Base-by-base conservation (phyloP, 2,329 filamentous ascomycete genomes). In the Phialophora macrospora region DNA sequence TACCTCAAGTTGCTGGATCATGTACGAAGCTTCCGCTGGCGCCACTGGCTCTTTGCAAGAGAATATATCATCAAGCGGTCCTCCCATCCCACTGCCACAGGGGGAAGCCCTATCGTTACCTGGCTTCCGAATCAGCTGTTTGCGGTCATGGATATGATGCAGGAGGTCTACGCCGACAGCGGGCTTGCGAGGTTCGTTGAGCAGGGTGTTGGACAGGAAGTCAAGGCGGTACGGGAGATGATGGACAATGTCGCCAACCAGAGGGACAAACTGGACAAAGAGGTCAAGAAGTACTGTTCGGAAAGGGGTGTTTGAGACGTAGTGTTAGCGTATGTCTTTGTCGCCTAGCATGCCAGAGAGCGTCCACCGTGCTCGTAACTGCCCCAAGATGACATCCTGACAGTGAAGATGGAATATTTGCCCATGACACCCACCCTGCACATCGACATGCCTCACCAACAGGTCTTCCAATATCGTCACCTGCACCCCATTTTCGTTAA, bases 41-140 rank as follows among this genome's bases (percentile, higher is more conserved):
- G 80, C 1, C 80, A 82, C 67, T 82, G 80, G 80, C 68, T 81
- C 44, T 82, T 82, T 60, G 79, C 79, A 1, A 73, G 80, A 32
- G 80, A 82, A 72, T 82, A 82, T 64, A 82, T 82, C 55, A 80
- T 82, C 68, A 77, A 77, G 28, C 73, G 80, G 1, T 80, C 79
- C 0, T 73, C 75, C 3, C 78, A 82, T 67, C 80, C 80, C 2
- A 82, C 80, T 65, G 80, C 80, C 30, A 82, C 80, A 0, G 80
- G 80, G 44, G 80, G 80, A 9, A 81, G 80, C 68, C 80, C 80
- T 0, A 82, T 82, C 62, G 79, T 82, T 20, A 81, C 80, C 75
- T 82, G 80, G 80, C 74, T 82, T 48, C 80, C 80, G 0, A 82
- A 82, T 63, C 80, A 82, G 67, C 73, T 82, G 4, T 79, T 77